Evolutionary conservation across 352 stramenopile genomes (phyloP), one percentile per base, ranked within the genome.

Genomic region (Elongisporangium prolatum): DNA sequence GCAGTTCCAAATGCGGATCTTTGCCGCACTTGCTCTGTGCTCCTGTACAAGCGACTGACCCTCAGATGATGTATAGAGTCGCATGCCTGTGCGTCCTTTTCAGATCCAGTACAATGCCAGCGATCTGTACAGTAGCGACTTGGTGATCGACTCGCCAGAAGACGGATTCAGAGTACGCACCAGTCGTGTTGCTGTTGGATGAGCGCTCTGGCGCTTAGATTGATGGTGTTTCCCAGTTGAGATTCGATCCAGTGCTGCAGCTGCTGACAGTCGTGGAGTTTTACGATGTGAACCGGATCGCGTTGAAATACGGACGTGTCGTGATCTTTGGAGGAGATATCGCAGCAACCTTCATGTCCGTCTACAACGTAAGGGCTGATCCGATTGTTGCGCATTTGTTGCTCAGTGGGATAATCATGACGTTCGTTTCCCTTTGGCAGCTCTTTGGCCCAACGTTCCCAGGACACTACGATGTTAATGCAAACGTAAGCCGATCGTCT

Each of bases 401-500:
- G 9, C 34, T 44, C 13, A 1, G 9, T 10, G 9, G 28, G 28
- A 24, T 51, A 13, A 17, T 60, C 9, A 4, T 50, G 34, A 44
- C 25, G 14, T 5, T 61, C 5, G 14, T 40, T 48, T 6, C 25
- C 4, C 16, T n/a, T 1, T 40, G 10, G 38, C 8, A 95, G 86
- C 64, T 95, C 24, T 92, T 95, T 52, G 86, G 86, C 11, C 86
- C 86, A 16, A 95, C 86, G n/a, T 92, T 90, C 48, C 86, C 86
- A 21, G 86, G 86, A 3, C 69, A 75, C 11, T 95, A 89, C 50
- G 75, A 93, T n/a, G 57, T 64, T 21, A 60, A 65, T n/a, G 73
- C 79, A 8, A 74, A 90, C 68, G 84, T 92, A 55, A 24, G 16
- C 8, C 21, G 10, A 7, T 16, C 22, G 16, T 13, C 0, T 16